Evolutionary conservation across 1,284 basidiomycete species (phyloP).

Genomic region (Boletus holoroseus): DNA sequence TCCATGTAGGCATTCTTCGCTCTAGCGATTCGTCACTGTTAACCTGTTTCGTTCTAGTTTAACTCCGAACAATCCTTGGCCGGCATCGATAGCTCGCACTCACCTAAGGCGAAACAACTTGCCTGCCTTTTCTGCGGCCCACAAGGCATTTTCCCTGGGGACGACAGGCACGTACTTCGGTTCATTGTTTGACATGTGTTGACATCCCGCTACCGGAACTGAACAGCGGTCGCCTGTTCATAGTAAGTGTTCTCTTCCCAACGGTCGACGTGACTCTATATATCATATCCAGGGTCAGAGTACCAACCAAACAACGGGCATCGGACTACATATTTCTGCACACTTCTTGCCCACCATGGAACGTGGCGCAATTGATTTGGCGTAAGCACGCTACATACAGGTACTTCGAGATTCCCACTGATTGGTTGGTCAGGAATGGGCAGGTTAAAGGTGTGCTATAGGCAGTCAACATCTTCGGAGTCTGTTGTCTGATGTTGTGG

Average conservation of each 20-base stretch:
- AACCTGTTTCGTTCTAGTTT: constrained; percentile 12
- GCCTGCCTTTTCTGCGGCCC: constrained; percentile 6
- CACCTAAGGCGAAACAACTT: constrained; percentile 3
- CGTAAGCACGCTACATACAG: constrained; percentile 44
- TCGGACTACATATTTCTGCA: constrained; percentile 84
- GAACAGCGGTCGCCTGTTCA: constrained; percentile 51
- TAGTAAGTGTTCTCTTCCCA: constrained; percentile 43
- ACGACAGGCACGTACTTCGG: constrained; percentile 2
- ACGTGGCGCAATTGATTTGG: constrained; percentile 86
- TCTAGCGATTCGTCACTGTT: neutral
- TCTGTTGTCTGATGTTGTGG: neutral
- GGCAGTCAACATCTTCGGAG: neutral
- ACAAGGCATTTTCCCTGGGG: constrained; percentile 10
- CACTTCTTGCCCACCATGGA: constrained; percentile 97
- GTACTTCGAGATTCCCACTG: constrained; percentile 5
- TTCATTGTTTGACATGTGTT: neutral
- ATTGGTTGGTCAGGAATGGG: constrained; percentile 50
- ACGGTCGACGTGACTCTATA: neutral
- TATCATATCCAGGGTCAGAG: constrained; percentile 55
- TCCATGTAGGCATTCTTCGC: constrained; percentile 10
- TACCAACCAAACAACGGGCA: constrained; percentile 88
- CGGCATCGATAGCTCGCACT: neutral
- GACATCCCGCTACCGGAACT: neutral
- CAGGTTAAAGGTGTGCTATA: constrained; percentile 58
- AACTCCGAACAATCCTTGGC: constrained; percentile 11